Percentiles rank a stretch among this genome's conserved stretches.
Conservation (phyloP, 495 filamentous ascomycete genomes). For the Hypoxylon lienhwacheense region DNA sequence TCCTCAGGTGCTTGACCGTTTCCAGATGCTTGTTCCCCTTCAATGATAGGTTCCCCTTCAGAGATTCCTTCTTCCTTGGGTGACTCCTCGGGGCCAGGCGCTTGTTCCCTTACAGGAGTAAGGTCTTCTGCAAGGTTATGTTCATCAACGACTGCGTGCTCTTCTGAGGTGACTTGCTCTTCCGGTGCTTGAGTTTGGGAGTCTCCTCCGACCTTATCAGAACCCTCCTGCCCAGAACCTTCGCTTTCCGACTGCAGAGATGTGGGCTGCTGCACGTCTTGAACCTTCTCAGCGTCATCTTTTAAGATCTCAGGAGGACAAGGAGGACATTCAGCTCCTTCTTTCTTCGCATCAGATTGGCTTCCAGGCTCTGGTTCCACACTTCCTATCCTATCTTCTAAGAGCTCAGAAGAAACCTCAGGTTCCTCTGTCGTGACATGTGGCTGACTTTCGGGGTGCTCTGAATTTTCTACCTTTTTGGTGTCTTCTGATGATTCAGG, state of each 20-base stretch:
- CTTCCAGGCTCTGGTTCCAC: too few relatives aligned
- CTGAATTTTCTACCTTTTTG: neutral
- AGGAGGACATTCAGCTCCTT: too few relatives aligned
- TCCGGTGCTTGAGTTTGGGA: neutral
- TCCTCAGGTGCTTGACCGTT: neutral
- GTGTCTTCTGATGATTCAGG: too few relatives aligned
- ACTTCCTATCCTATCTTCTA: neutral
- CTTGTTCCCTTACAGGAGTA: neutral
- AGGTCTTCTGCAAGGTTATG: neutral
- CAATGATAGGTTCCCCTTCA: neutral
- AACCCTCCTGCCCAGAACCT: too few relatives aligned
- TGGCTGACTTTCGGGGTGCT: neutral
- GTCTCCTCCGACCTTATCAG: too few relatives aligned
- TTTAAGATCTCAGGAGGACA: too few relatives aligned
- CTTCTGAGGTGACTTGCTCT: neutral
- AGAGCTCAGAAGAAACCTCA: neutral
- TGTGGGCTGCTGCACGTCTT: too few relatives aligned
- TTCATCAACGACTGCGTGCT: neutral
- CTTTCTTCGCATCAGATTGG: too few relatives aligned
- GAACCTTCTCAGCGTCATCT: too few relatives aligned
- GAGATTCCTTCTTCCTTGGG: neutral
- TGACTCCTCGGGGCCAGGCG: neutral
- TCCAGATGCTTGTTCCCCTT: neutral
- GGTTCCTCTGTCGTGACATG: neutral
- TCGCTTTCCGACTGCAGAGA: too few relatives aligned